Conservation (phyloP, 768 basidiomycete genomes). For the Termitomyces sp. region DNA sequence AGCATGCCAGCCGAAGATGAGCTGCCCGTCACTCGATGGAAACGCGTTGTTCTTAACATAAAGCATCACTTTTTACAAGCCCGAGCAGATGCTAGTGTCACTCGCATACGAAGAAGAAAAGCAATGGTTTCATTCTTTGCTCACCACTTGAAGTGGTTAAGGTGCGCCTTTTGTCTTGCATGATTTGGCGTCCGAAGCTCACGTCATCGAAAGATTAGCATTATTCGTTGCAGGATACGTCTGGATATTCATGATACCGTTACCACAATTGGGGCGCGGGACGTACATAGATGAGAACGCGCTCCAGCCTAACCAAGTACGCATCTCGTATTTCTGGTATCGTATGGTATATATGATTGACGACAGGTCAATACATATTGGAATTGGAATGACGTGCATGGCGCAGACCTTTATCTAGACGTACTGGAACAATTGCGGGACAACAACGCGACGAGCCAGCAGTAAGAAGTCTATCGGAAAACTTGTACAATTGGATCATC, state of each 20-base stretch:
- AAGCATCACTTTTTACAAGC: slow-evolving; percentile 15
- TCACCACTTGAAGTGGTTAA: slow-evolving; percentile 28
- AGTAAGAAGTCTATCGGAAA: slow-evolving; percentile 46
- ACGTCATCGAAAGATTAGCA: slow-evolving; percentile 33
- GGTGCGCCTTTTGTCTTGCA: slow-evolving; percentile 20
- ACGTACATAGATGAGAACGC: slow-evolving; percentile 97
- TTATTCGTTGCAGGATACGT: slow-evolving; percentile 64
- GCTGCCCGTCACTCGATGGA: slow-evolving; percentile 1
- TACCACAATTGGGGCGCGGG: slow-evolving; percentile 50
- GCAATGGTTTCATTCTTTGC: slow-evolving; percentile 28
- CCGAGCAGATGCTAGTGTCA: slow-evolving; percentile 23
- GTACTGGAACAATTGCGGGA: slow-evolving; percentile 60
- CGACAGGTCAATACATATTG: slow-evolving; percentile 85
- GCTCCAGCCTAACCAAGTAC: slow-evolving; percentile 85
- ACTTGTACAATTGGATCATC: background rate
- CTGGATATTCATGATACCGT: slow-evolving; percentile 84
- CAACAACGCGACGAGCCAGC: slow-evolving; percentile 57
- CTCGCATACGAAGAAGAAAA: slow-evolving; percentile 42
- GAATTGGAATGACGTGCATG: slow-evolving; percentile 87
- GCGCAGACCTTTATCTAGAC: slow-evolving; percentile 76
- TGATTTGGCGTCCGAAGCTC: slow-evolving; percentile 1
- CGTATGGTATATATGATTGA: background rate
- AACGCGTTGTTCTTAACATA: slow-evolving; percentile 14
- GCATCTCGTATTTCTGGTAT: background rate
- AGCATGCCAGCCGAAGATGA: slow-evolving; percentile 1